Percentiles rank a stretch among this genome's conserved stretches.
phyloP scores from a whole-genome alignment of 345 rosid genomes.

The Corchorus olitorius region DNA sequence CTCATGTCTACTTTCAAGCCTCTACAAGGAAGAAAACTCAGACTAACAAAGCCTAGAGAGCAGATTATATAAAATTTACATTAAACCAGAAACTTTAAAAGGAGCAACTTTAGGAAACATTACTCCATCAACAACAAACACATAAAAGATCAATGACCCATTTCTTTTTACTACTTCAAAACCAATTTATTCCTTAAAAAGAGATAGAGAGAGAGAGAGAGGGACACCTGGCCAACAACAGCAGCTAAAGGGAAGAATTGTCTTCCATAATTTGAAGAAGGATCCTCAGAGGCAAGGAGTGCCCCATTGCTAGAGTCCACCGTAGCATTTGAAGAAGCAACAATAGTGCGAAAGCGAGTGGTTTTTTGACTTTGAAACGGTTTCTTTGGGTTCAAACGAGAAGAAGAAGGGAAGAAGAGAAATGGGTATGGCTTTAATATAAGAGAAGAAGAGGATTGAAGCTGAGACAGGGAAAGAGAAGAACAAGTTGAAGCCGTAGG shows the following conservation, averaged over 20 bases:
- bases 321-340: not conserved
- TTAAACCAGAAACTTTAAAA: not conserved
- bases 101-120: not conserved
- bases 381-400: slow-evolving; percentile 2
- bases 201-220: not conserved
- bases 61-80: not conserved
- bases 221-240: slow-evolving; percentile 83
- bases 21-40: too few species aligned
- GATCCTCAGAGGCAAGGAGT: slow-evolving; percentile 25
- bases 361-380: not conserved
- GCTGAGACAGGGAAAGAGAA: not conserved
- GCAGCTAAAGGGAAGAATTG: slow-evolving; percentile 90
- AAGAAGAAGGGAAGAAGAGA: slow-evolving; percentile 8
- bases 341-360: not conserved
- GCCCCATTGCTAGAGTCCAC: slow-evolving; percentile 38
- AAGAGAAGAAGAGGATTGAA: not conserved
- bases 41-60: not conserved
- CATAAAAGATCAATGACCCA: not conserved
- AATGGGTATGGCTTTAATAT: slow-evolving; percentile 7
- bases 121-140: not conserved
- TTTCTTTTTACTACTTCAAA: not conserved
- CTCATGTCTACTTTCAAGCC: not conserved
- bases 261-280: slow-evolving; percentile 51
- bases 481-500: not conserved
- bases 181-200: not conserved